Evolutionary conservation across 768 basidiomycete genomes (phyloP), one percentile per base, ranked within the genome.

Genomic region (Leccinum arenicola): DNA sequence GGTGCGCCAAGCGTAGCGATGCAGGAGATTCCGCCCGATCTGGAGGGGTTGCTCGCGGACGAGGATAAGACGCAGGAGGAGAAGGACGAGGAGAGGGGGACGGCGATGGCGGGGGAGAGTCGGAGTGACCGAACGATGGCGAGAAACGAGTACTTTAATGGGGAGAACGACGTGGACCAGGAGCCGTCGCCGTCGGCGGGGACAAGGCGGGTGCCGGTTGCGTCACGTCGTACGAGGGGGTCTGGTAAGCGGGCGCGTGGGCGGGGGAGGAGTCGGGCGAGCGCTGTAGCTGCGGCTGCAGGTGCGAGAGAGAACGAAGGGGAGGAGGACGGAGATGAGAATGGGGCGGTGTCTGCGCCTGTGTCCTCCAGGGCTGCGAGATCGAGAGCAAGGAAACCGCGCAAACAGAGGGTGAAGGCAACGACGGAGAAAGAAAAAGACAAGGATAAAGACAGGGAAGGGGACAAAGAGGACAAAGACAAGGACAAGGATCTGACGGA

Each of bases 1-100:
- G 95, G 95, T 33, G 97, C 96, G 45, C 96, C 96, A n/a, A 94
- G 92, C 69, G 93, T 98, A 10, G 86, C 86, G 64, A 91, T 98
- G 91, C 91, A 94, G 67, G 94, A 98, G 74, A 92, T 98, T 27
- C 96, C 97, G 4, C 95, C 95, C 0, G 89, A 95, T 66, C 76
- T 99, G 15, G 88, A 87, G 61, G 89, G 84, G 1, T 81, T 91
- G 67, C 73, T 95, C 29, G 84, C 81, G 4, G 85, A 88, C 55
- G 91, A 93, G 69, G 86, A 89, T 31, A 75, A 80, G 55, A 85
- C 80, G 31, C 74, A 75, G 15, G 89, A 88, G 43, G 88, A 91
- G 67, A 85, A 80, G 67, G 85, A 84, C 54, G 90, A 91, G 60
- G 91, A 91, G 62, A 75, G 72, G 69, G 85, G 69, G 75, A 75